Percentiles rank a stretch among this genome's conserved stretches.
These are phyloP conservation scores for Monosporascus sp. DNA, from an alignment of 2,329 filamentous ascomycete genomes.

Conservation along the genomic window DNA sequence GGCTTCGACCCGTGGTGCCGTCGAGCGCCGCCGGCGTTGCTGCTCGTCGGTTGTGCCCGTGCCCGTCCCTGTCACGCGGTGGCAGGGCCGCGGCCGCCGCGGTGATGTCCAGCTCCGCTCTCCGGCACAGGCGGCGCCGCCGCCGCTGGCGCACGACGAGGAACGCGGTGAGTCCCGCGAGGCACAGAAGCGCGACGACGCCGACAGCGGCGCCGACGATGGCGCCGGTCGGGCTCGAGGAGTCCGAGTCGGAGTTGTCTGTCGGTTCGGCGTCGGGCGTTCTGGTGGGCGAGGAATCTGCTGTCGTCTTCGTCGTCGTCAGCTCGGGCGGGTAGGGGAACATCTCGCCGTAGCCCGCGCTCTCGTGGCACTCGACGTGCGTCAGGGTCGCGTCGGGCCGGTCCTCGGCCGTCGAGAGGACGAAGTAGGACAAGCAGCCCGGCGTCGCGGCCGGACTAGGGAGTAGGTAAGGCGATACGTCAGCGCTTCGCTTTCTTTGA, in stretches of 20 bases:
- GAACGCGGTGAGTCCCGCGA: conserved; percentile 7
- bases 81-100: neutral
- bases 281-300: neutral
- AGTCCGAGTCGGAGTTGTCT: neutral
- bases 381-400: conserved; percentile 17
- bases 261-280: neutral
- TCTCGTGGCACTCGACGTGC: conserved; percentile 19
- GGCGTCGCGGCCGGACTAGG: conserved; percentile 14
- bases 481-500: neutral
- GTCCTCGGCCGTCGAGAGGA: conserved; percentile 9
- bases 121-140: conserved; percentile 6
- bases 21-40: neutral
- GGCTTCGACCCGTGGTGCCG: conserved; percentile 1
- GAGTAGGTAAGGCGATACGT: neutral
- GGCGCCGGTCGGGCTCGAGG: conserved; percentile 9
- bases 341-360: conserved; percentile 18
- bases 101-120: neutral
- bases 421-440: conserved; percentile 22
- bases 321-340: conserved; percentile 21
- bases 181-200: conserved; percentile 10
- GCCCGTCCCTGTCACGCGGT: conserved; percentile 4
- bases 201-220: conserved; percentile 19
- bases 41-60: neutral
- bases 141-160: conserved; percentile 6
- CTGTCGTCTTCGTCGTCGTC: conserved; percentile 8